Conservation (phyloP, 2,329 filamentous ascomycete genomes). For the Phaeomoniella chlamydospora region DNA sequence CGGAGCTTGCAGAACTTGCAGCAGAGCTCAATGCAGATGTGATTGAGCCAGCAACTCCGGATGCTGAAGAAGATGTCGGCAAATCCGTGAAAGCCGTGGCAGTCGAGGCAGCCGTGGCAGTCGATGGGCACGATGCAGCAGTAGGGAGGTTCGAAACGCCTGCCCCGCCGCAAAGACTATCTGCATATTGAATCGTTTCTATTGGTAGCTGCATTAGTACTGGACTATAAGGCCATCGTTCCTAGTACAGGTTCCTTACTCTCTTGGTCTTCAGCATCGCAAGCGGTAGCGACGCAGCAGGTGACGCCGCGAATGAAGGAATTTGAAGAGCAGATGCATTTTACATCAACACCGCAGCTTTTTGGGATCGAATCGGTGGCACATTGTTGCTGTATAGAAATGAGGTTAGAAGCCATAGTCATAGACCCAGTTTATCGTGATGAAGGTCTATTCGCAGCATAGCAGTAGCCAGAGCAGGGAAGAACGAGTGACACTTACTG, state of each 20-base stretch:
- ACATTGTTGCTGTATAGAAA: not conserved
- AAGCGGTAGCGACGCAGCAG: not conserved
- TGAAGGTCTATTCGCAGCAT: not conserved
- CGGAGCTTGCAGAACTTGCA: not conserved
- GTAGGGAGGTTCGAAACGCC: not conserved
- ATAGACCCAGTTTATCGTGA: not conserved
- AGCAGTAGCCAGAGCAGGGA: not conserved
- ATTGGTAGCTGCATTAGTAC: too few relatives aligned
- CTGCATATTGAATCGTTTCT: not conserved
- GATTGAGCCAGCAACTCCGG: not conserved
- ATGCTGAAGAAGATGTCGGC: not conserved
- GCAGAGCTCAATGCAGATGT: not conserved
- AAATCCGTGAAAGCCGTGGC: not conserved
- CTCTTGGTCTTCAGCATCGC: not conserved
- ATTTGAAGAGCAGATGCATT: slow-evolving; percentile 1
- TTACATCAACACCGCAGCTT: not conserved
- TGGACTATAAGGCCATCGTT: not conserved
- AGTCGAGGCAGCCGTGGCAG: not conserved
- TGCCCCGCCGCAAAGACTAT: not conserved
- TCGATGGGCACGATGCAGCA: not conserved
- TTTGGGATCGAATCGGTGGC: too few relatives aligned
- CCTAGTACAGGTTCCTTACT: not conserved
- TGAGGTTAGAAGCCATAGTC: not conserved
- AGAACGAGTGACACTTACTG: not conserved
- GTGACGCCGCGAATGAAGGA: slow-evolving; percentile 1